Percentiles rank a stretch among this genome's conserved stretches.
Conservation (phyloP, 2,329 filamentous ascomycete species). For the Akanthomyces uredinophilus region DNA sequence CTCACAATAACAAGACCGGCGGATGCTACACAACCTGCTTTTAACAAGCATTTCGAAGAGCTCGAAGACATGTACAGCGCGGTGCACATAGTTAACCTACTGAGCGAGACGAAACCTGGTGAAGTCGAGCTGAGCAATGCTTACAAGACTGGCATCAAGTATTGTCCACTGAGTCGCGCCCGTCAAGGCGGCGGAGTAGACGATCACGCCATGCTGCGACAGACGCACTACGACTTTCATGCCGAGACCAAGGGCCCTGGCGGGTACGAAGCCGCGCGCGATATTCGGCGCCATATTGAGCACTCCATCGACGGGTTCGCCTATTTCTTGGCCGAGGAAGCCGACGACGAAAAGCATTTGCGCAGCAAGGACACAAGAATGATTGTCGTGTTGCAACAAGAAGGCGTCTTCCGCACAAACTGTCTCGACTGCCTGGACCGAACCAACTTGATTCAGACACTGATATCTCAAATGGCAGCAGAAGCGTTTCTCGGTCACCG, state of each 20-base stretch:
- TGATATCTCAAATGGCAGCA: conserved; percentile 89
- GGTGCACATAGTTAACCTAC: conserved; percentile 85
- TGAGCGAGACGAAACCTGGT: conserved; percentile 83
- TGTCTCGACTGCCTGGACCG: conserved; percentile 94
- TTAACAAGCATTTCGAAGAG: conserved; percentile 90
- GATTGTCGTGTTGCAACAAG: conserved; percentile 79
- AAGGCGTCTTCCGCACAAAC: conserved; percentile 93
- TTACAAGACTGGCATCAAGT: conserved; percentile 71
- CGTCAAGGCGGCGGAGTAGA: conserved; percentile 44
- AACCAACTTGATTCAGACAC: conserved; percentile 92
- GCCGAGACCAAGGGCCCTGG: conserved; percentile 82
- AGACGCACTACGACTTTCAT: conserved; percentile 94
- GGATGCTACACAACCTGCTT: conserved; percentile 89
- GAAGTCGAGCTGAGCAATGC: conserved; percentile 78
- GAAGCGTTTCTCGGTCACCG: conserved; percentile 76
- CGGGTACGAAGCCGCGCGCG: conserved; percentile 85
- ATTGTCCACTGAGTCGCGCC: conserved; percentile 64
- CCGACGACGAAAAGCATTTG: conserved; percentile 45
- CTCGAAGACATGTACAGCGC: conserved; percentile 83
- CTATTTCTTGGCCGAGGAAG: conserved; percentile 81
- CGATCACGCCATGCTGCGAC: conserved; percentile 70
- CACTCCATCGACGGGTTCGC: conserved; percentile 80
- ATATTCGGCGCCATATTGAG: conserved; percentile 74
- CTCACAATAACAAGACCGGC: conserved; percentile 83
- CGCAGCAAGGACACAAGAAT: conserved; percentile 37